These are phyloP conservation scores for Cerioporus squamosus DNA, from an alignment of 1,284 basidiomycete species.

Conservation along the genomic window DNA sequence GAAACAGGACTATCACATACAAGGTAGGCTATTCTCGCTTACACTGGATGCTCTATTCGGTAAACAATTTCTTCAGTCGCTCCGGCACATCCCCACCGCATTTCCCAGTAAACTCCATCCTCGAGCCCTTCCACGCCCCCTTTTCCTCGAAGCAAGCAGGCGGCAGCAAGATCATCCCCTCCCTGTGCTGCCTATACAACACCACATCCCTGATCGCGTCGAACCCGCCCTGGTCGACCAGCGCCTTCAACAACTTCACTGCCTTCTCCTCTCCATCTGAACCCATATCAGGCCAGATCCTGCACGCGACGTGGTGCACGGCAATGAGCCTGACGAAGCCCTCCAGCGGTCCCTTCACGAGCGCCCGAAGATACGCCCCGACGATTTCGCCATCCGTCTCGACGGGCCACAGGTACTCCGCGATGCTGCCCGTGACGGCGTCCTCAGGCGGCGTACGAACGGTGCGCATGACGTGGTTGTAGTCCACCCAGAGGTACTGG, in stretches of 20 bases:
- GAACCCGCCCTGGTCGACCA: slow-evolving; percentile 53
- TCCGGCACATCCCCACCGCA: slow-evolving; percentile 25
- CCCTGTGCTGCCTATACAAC: slow-evolving; percentile 49
- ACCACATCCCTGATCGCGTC: slow-evolving; percentile 58
- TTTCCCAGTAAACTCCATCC: slow-evolving; percentile 30
- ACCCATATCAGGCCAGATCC: slow-evolving; percentile 72
- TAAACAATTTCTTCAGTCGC: slow-evolving; percentile 30
- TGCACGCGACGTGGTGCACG: slow-evolving; percentile 78
- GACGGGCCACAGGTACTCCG: slow-evolving; percentile 72
- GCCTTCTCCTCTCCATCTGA: slow-evolving; percentile 43
- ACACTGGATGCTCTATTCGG: background rate
- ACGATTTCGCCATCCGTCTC: slow-evolving; percentile 75
- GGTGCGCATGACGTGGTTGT: slow-evolving; percentile 61
- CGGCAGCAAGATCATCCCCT: slow-evolving; percentile 37
- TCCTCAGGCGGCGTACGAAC: slow-evolving; percentile 53
- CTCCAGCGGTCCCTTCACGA: slow-evolving; percentile 48
- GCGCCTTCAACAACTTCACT: slow-evolving; percentile 53
- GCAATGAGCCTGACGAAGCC: slow-evolving; percentile 77
- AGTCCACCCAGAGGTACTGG: slow-evolving; percentile 85
- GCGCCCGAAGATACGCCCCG: slow-evolving; percentile 58
- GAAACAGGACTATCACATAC: too few relatives aligned
- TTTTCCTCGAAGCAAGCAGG: slow-evolving; percentile 44
- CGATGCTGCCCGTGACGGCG: slow-evolving; percentile 52
- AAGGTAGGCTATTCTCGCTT: background rate
- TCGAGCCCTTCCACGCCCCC: slow-evolving; percentile 28